Evolutionary conservation across 2,329 filamentous ascomycete species (phyloP), one percentile per base, ranked within the genome.

Genomic region (Aspergillus pseudotamarii): DNA sequence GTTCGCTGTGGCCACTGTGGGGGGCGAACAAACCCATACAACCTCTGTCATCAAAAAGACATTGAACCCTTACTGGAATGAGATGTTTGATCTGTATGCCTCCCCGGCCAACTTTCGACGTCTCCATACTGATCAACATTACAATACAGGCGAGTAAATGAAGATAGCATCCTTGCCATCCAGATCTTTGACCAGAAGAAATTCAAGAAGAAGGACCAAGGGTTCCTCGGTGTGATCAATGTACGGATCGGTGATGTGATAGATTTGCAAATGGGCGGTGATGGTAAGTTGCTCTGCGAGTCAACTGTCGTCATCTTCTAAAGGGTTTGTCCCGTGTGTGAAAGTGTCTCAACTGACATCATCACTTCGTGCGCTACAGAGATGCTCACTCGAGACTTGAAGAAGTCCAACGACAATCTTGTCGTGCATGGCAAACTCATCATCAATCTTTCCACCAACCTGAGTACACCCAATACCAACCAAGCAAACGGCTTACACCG

Each of bases 121-220:
- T 16, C 32, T 19, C 48, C 30, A 43, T 48, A 62, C 65, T 68
- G 59, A 69, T 69, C 60, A 32, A 51, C 61, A 21, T 72, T 21
- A 63, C 76, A 23, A 23, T 62, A 30, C 54, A 98, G 95, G 84
- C 88, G 87, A 77, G 94, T 93, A 64, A 95, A 90, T 65, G 95
- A 99, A 78, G 94, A 97, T 74, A 96, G 94, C 78, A 97, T 99
- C 74, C 85, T 99, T 55, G 95, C 95, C 9, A 94, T 99, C 54
- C 95, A 99, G 77, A 97, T 99, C 60, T 99, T 99, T 77, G 95
- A 99, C 80, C 95, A 99, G 81, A 97, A 97, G 84, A 99, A 99
- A 83, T 99, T 99, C 83, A 99, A 99, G 86, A 99, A 99, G 88
- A 99, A 98, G 93, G 95, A 99, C 72, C 95, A 99, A 78, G 95